These are phyloP conservation scores for Russula vinacea DNA, from an alignment of 768 basidiomycete species.

Conservation along the genomic window DNA sequence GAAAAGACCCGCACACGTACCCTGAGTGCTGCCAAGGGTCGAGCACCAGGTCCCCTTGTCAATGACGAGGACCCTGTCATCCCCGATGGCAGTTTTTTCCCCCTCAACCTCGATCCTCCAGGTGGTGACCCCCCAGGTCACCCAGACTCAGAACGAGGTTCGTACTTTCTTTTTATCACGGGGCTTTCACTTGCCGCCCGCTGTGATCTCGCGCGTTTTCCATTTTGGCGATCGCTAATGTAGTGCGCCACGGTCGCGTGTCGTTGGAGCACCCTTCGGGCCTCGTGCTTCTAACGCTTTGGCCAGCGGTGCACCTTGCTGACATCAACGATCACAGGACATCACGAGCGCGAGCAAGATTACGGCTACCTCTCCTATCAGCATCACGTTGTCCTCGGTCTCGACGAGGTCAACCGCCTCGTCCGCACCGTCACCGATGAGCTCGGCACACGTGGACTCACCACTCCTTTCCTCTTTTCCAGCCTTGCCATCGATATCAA, in stretches of 20 bases:
- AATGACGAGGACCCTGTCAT: slow-evolving; percentile 36
- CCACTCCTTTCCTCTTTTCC: slow-evolving; percentile 90
- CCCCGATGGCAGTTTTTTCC: slow-evolving; percentile 39
- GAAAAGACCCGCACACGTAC: slow-evolving; percentile 46
- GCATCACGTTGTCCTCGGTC: slow-evolving; percentile 71
- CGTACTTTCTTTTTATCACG: not conserved
- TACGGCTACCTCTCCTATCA: slow-evolving; percentile 77
- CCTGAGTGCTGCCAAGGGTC: slow-evolving; percentile 39
- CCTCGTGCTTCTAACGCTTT: not conserved
- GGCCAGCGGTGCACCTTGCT: not conserved
- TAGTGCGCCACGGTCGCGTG: not conserved
- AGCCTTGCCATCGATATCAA: slow-evolving; percentile 83
- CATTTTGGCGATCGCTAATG: slow-evolving; percentile 1
- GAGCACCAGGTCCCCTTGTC: slow-evolving; percentile 39
- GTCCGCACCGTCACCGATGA: slow-evolving; percentile 69
- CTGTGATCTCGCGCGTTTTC: not conserved
- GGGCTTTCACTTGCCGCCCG: not conserved
- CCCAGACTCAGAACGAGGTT: slow-evolving; percentile 28
- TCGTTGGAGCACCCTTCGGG: not conserved
- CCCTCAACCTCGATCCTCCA: slow-evolving; percentile 38
- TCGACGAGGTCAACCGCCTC: slow-evolving; percentile 67
- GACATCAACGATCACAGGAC: slow-evolving; percentile 24
- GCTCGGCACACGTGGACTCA: slow-evolving; percentile 67
- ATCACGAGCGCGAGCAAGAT: slow-evolving; percentile 38
- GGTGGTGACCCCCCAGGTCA: slow-evolving; percentile 21